Percentiles rank a stretch among this genome's conserved stretches.
Conservation (phyloP, 192 early-diverging fungal genomes). For the Coemansia sp. region DNA sequence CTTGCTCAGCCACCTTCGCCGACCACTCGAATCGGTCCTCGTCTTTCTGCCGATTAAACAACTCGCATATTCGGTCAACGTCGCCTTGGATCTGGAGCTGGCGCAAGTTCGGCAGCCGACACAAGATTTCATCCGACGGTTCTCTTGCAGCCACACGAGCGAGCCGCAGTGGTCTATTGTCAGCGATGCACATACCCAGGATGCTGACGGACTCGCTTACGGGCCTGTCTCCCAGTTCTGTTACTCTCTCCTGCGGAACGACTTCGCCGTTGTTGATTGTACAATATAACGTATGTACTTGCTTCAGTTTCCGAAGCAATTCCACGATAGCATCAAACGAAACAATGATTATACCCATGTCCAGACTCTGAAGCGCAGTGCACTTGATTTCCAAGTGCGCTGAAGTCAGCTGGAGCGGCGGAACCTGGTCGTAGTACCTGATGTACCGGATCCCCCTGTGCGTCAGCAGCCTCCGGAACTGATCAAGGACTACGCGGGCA, state of each 20-base stretch:
- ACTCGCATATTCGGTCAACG: background rate
- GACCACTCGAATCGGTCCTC: background rate
- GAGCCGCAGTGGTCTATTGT: background rate
- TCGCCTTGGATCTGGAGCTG: background rate
- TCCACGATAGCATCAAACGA: conserved; percentile 9
- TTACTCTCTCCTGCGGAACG: background rate
- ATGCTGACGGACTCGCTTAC: background rate
- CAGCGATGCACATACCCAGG: background rate
- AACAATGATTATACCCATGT: conserved; percentile 19
- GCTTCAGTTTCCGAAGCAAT: conserved; percentile 3
- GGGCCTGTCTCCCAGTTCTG: background rate
- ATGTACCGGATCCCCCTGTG: conserved; percentile 4
- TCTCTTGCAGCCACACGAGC: background rate
- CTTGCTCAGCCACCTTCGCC: background rate
- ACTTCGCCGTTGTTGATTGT: conserved; percentile 8
- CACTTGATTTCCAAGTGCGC: conserved; percentile 5
- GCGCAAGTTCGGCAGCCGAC: background rate
- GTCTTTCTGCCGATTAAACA: background rate
- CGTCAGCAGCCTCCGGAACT: conserved; percentile 13
- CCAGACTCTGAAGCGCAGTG: conserved; percentile 9
- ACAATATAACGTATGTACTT: conserved; percentile 13
- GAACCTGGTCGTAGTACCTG: conserved; percentile 24
- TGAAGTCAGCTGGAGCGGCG: background rate
- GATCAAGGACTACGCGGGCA: background rate
- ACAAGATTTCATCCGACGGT: background rate